These are phyloP conservation scores for Tetrapisispora namnaoensis DNA, from an alignment of 805 yeast species.

Conservation along the genomic window DNA sequence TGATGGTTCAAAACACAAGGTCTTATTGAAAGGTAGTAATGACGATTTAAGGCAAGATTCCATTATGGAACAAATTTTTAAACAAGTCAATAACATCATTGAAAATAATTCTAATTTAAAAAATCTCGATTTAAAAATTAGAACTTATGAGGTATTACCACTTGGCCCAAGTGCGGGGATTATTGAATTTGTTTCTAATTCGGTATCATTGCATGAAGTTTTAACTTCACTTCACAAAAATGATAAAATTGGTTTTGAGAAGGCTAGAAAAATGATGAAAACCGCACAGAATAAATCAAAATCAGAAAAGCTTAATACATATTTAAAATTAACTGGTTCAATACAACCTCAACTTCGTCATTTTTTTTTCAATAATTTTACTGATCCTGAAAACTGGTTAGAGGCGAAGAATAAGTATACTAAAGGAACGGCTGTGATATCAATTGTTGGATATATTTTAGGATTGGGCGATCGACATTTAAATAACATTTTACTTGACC, in stretches of 20 bases:
- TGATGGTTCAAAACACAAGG: conserved; percentile 48
- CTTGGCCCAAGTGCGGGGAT: conserved; percentile 81
- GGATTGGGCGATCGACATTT: conserved; percentile 96
- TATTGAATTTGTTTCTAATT: conserved; percentile 78
- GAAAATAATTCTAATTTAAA: conserved; percentile 45
- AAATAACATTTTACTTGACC: conserved; percentile 79
- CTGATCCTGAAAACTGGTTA: conserved; percentile 68
- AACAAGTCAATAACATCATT: conserved; percentile 66
- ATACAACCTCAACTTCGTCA: conserved; percentile 59
- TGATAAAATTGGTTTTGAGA: conserved; percentile 40
- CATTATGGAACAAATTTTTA: conserved; percentile 95
- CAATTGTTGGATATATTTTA: conserved; percentile 77
- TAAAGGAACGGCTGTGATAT: conserved; percentile 71
- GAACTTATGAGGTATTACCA: conserved; percentile 87
- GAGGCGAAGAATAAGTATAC: conserved; percentile 52
- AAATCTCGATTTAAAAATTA: conserved; percentile 46
- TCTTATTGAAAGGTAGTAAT: conserved; percentile 72
- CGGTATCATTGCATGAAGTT: conserved; percentile 61
- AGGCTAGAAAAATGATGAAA: conserved; percentile 59
- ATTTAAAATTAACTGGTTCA: conserved; percentile 36
- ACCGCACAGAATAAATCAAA: conserved; percentile 39
- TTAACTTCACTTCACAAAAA: conserved; percentile 52
- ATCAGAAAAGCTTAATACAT: conserved; percentile 37
- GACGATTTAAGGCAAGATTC: conserved; percentile 95
- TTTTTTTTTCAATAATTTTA: conserved; percentile 61